These are phyloP conservation scores for Epichloe amarillans DNA, from an alignment of 2,329 filamentous ascomycete species.

Conservation along the genomic window DNA sequence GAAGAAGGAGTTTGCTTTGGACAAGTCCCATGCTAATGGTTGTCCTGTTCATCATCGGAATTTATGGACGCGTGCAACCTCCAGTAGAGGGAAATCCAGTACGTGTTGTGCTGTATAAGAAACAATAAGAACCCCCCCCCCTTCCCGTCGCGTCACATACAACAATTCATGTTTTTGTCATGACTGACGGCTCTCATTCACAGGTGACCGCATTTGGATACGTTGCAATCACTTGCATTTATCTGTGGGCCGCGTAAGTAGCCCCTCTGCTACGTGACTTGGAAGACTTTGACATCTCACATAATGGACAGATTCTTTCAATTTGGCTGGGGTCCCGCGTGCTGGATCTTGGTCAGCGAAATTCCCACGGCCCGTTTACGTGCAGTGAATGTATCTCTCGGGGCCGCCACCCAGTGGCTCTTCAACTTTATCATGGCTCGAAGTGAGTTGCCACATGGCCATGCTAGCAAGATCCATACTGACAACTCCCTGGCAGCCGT, in stretches of 20 bases:
- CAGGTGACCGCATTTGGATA: constrained; percentile 54
- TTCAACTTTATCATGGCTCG: constrained; percentile 63
- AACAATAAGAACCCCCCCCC: no score
- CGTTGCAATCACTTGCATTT: constrained; percentile 57
- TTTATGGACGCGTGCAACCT: constrained; percentile 51
- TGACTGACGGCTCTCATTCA: neutral
- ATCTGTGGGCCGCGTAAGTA: constrained; percentile 47
- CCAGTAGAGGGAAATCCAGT: constrained; percentile 37
- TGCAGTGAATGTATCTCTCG: constrained; percentile 54
- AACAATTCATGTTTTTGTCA: neutral
- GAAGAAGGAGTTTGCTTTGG: constrained; percentile 47
- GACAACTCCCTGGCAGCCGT: constrained; percentile 27
- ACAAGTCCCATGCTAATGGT: constrained; percentile 48
- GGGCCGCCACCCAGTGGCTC: constrained; percentile 56
- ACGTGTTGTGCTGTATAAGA: constrained; percentile 6
- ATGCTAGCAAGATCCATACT: neutral
- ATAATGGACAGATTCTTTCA: constrained; percentile 40
- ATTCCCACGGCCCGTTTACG: constrained; percentile 55
- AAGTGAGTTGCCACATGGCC: constrained; percentile 17
- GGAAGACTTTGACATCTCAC: constrained; percentile 8
- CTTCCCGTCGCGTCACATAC: no score
- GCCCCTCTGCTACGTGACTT: neutral
- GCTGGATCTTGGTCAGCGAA: constrained; percentile 58
- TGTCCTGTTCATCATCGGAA: constrained; percentile 57
- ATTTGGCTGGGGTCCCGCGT: constrained; percentile 57